Evolutionary conservation across 495 filamentous ascomycete species (phyloP), one percentile per base, ranked within the genome.

Genomic region (Trichocladium antarcticum): DNA sequence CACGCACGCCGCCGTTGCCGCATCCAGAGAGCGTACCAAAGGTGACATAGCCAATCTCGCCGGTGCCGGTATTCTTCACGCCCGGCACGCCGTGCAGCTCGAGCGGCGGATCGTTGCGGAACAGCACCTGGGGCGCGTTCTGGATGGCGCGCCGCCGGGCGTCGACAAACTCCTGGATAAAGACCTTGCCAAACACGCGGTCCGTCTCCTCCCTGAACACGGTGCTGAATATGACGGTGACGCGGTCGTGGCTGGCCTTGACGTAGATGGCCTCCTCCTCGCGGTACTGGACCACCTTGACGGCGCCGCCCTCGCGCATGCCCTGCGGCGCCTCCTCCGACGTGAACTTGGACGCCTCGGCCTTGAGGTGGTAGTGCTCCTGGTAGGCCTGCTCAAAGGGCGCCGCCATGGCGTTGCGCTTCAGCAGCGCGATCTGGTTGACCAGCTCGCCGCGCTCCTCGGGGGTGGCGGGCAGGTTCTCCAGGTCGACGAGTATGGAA

Each of bases 251-350:
- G 65, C 84, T 93, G 28, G 92, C 90, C 68, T 97, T 95, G 73
- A 98, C 87, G 67, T 95, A 98, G 62, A 98, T 96, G n/a, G 92
- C 92, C 63, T 98, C 92, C 71, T 97, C 92, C 55, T 98, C 93
- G 15, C 92, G 82, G 70, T 98, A 97, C 57, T 96, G 89, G 50
- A 98, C 92, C 2, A 89, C 83, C 83, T 92, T 95, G 20, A 96
- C 84, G 55, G 93, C 83, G 34, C 89, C 89, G 24, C 89, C 87
- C 70, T 95, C 89, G 58, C 75, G 69, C 29, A 93, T 74, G 37
- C 88, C 89, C 60, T 90, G 83, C 1, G 92, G 92, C 12, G 93
- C 93, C 37, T 87, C 83, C 67, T 97, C 92, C 1, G 84, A 81
- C 10, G 83, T 94, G 57, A 87, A 94, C 60, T 82, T 82, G n/a